Evolutionary conservation across 1,139 yeast genomes (phyloP).

Genomic region (Debaryomycetaceae sp.): DNA sequence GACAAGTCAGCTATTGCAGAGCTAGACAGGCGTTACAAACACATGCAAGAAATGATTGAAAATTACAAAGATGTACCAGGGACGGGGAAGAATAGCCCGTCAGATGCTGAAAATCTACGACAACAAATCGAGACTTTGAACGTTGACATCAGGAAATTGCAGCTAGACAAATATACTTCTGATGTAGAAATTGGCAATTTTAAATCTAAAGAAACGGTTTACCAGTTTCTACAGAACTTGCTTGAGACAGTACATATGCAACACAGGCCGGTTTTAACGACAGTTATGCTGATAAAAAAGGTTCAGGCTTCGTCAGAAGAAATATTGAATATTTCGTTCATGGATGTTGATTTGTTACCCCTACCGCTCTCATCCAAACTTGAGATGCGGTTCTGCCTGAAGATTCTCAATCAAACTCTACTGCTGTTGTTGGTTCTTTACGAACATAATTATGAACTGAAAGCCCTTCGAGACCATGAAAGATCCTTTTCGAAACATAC

Average conservation of each 20-base stretch:
- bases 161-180: slow-evolving; percentile 9
- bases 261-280: background rate
- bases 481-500: background rate
- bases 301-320: background rate
- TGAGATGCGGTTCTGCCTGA: background rate
- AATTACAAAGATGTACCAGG: slow-evolving; percentile 3
- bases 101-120: slow-evolving; percentile 1
- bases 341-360: slow-evolving; percentile 10
- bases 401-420: background rate
- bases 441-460: background rate
- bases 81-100: background rate
- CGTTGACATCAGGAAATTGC: slow-evolving; percentile 13
- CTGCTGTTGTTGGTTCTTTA: background rate
- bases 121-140: slow-evolving; percentile 13
- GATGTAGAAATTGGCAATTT: background rate
- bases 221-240: background rate
- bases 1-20: slow-evolving; percentile 25
- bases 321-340: too few relatives aligned
- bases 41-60: slow-evolving; percentile 17
- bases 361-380: background rate
- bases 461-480: background rate
- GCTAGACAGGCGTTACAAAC: slow-evolving; percentile 29
- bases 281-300: background rate
- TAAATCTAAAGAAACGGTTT: background rate
- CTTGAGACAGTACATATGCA: background rate